Evolutionary conservation across 257 asterid species (phyloP), one percentile per base, ranked within the genome.

Genomic region (Salvia splendens): DNA sequence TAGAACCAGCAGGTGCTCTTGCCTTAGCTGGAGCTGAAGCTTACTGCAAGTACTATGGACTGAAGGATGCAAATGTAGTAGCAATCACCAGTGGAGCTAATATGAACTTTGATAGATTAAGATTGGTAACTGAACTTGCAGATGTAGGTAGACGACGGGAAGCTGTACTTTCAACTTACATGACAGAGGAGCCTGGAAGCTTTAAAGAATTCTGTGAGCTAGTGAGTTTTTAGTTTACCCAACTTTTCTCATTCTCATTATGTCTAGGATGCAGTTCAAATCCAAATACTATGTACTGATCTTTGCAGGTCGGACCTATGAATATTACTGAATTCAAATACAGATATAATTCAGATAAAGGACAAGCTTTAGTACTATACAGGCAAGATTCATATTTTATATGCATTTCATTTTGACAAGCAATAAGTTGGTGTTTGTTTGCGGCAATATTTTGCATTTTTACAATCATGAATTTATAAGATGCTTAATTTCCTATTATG

Each of bases 1-100:
- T 91, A 75, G 97, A 91, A 75, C 97, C 96, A 67, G 96, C 97
- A 24, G 97, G 97, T 73, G 97, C 96, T 63, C 97, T 91, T 82
- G 84, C 97, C 67, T 85, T 91, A 41, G 97, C 97, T 45, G 96
- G 97, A 75, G 97, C 97, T 28, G 91, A 86, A 80, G 95, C 97
- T 50, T 91, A 91, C 74, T 91, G 95, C 92, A 85, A 83, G 65
- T 83, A 88, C 65, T 86, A 86, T 72, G 87, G 86, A 52, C 79
- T 86, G 67, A 74, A 82, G 89, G 89, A 79, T 59, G 87, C 75
- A 77, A 91, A 88, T 63, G 89, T 91, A 40, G 90, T 91, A 40
- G 96, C 90, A 68, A 73, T 91, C 75, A 83, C 96, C 28, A 91
- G 96, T 68, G 97, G 97, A 65, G 97, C 97, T 52, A 91, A 88